A percentile compares a stretch with the other conserved stretches of the same genome.
Conservation (phyloP, 169 alveolate species). For the Ichthyophthirius multifiliis region DNA sequence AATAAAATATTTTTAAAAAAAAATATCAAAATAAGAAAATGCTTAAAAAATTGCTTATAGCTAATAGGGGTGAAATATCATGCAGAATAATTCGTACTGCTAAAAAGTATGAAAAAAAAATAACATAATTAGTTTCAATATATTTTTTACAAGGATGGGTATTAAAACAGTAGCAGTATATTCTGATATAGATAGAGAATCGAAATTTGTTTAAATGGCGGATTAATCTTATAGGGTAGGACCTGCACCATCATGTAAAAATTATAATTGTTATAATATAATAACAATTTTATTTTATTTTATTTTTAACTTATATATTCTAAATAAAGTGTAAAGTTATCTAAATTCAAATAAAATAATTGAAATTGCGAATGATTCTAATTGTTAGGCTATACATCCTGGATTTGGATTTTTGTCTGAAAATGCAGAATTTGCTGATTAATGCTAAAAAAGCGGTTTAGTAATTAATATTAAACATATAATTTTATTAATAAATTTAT, state of each 20-base stretch:
- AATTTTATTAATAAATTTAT: neutral
- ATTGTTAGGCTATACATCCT: constrained; percentile 73
- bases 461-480: neutral
- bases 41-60: constrained; percentile 76
- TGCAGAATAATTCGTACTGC: constrained; percentile 82
- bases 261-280: neutral
- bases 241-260: constrained; percentile 52
- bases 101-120: constrained; percentile 9
- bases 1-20: no score
- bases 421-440: constrained; percentile 75
- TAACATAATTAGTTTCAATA: neutral
- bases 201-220: constrained; percentile 58
- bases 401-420: constrained; percentile 90
- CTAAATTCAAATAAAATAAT: constrained; percentile 49
- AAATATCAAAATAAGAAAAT: neutral
- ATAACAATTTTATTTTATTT: no score
- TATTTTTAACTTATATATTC: neutral
- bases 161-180: constrained; percentile 79
- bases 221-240: constrained; percentile 75
- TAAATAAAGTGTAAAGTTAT: constrained; percentile 41
- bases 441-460: constrained; percentile 46
- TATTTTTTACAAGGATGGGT: constrained; percentile 49
- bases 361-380: constrained; percentile 49
- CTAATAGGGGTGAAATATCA: constrained; percentile 90
- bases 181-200: constrained; percentile 69